Evolutionary conservation across 768 basidiomycete genomes (phyloP), one percentile per base, ranked within the genome.

Genomic region (Strobilomyces echinocephalus): DNA sequence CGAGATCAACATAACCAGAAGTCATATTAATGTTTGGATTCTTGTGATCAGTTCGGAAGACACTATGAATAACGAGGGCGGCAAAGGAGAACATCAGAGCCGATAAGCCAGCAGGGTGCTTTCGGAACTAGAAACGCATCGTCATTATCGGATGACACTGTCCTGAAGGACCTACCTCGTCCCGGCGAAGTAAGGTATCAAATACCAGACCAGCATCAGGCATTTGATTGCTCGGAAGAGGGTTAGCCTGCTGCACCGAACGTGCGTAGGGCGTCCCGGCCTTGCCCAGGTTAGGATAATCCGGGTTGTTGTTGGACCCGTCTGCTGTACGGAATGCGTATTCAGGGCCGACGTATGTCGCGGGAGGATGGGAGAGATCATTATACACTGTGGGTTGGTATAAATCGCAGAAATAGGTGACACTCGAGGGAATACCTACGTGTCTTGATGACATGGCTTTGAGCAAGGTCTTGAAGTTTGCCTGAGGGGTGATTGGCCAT

Each of bases 1-100:
- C 81, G 2, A 95, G 78, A 63, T 95, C 92, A 47, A 93, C 83
- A 62, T 95, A 95, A 12, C 88, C 86, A 0, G 88, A 88, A 2
- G 92, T 92, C 65, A 91, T 80, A 69, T 95, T 95, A 60, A 89
- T 83, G 61, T 77, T 78, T 15, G 76, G 74, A 46, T 87, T 74
- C 10, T 62, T 68, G 66, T 88, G 87, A 11, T 82, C 81, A 0
- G 91, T 93, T 40, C 88, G 88, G 80, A 95, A 95, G 50, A 91
- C 83, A 43, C 87, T 90, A 63, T 91, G 90, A 46, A 91, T 89
- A 38, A 92, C 88, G 12, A 91, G 77, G 2, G 89, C 83, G 8
- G 89, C 91, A 57, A 88, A 91, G 8, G 84, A 74, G 64, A 92
- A 92, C 84, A 92, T 86, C 64, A 88, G 61, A 41, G 83, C 79